phyloP scores from a whole-genome alignment of 139 green algal species.

The Chlamydomonas sp. region DNA sequence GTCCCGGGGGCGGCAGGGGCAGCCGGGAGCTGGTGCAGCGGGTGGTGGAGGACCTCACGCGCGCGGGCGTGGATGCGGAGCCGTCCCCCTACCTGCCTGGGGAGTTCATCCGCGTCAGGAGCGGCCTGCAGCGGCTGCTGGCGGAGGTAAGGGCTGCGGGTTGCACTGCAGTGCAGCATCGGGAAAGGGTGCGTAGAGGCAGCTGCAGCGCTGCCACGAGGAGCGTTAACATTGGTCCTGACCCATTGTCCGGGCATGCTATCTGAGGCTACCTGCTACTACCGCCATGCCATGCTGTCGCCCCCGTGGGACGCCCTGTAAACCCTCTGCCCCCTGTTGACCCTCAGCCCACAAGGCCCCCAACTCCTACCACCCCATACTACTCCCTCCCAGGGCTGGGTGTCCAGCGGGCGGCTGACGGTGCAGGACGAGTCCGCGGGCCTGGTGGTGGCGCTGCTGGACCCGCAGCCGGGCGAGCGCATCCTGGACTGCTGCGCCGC shows the following conservation, averaged over 20 bases:
- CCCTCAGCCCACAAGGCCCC: background rate
- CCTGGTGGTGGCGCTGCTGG: slow-evolving; percentile 84
- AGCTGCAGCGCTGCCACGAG: no score
- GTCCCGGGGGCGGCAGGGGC: background rate
- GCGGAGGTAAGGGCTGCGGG: slow-evolving; percentile 11
- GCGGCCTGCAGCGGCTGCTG: slow-evolving; percentile 74
- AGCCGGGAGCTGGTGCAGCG: background rate
- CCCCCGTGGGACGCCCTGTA: background rate
- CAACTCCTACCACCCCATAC: background rate
- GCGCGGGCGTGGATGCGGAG: slow-evolving; percentile 41
- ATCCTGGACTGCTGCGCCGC: slow-evolving; percentile 92
- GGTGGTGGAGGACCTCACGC: slow-evolving; percentile 47
- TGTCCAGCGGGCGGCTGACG: slow-evolving; percentile 40
- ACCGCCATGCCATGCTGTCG: background rate
- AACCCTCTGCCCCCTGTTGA: background rate
- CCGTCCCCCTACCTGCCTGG: slow-evolving; percentile 62
- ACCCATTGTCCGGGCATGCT: no score
- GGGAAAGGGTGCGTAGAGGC: no score
- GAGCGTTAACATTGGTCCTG: no score
- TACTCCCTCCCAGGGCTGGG: slow-evolving; percentile 33
- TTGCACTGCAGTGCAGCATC: no score
- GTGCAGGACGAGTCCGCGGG: slow-evolving; percentile 89
- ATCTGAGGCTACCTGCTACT: background rate
- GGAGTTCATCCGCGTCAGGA: slow-evolving; percentile 76
- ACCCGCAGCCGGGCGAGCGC: slow-evolving; percentile 79